Conservation (phyloP, 371 early-diverging fungal species). For the Mortierella sp. region DNA sequence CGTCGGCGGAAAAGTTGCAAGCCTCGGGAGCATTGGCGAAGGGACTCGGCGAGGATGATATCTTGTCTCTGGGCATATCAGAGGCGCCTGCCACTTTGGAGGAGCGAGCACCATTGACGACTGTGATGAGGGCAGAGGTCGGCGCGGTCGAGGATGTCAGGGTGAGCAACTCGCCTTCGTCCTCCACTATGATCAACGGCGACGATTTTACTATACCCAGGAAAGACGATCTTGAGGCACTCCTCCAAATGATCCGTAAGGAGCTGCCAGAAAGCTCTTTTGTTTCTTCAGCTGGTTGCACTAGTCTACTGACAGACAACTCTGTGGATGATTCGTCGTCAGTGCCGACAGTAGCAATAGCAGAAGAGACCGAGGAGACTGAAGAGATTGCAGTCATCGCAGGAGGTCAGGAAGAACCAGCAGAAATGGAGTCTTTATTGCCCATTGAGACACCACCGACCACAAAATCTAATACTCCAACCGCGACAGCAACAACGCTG, state of each 20-base stretch:
- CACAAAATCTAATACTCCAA: neutral
- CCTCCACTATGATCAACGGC: neutral
- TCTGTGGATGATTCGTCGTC: neutral
- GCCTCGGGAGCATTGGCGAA: neutral
- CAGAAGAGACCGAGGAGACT: neutral
- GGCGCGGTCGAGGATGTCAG: neutral
- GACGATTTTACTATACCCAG: neutral
- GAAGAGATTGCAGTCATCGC: neutral
- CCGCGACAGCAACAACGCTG: neutral
- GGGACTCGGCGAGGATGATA: neutral
- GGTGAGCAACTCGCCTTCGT: neutral
- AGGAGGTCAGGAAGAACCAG: neutral
- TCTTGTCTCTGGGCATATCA: conserved; percentile 27
- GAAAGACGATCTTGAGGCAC: conserved; percentile 4
- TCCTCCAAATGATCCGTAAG: conserved; percentile 24
- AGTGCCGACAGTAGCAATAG: too few relatives aligned
- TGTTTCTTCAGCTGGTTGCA: neutral
- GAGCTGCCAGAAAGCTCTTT: neutral
- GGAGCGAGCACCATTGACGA: neutral
- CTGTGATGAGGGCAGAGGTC: neutral
- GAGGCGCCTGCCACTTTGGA: neutral
- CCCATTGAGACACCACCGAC: neutral
- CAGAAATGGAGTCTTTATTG: neutral
- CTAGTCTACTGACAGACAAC: neutral
- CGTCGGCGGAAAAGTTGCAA: neutral